A percentile compares a stretch with the other conserved stretches of the same genome.
These are phyloP conservation scores for Monosporascus ibericus DNA, from an alignment of 2,329 filamentous ascomycete genomes.

Conservation along the genomic window DNA sequence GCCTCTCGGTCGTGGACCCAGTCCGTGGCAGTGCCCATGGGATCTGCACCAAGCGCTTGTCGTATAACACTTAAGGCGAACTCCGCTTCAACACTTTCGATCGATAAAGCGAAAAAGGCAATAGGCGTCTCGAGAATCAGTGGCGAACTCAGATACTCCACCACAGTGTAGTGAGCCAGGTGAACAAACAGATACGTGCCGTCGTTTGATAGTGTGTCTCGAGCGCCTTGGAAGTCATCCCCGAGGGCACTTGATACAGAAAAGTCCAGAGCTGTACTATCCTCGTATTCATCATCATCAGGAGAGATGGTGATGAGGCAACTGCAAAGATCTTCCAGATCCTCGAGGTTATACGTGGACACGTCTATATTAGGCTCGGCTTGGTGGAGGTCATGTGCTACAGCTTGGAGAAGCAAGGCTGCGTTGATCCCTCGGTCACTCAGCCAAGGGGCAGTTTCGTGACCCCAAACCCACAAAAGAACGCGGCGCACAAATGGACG, in stretches of 20 bases:
- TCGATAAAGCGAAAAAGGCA: background rate
- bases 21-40: background rate
- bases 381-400: background rate
- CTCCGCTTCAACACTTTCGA: background rate
- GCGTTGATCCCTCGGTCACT: background rate
- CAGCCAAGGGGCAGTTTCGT: background rate
- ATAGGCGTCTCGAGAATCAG: background rate
- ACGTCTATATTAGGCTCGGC: background rate
- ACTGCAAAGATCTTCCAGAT: background rate
- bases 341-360: background rate
- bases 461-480: background rate
- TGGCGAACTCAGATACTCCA: constrained; percentile 6
- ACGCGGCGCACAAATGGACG: constrained; percentile 1
- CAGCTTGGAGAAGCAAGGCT: background rate
- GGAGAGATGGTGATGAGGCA: background rate
- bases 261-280: no score
- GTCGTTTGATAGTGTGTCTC: background rate
- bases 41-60: background rate
- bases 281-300: background rate
- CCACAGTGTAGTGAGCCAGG: constrained; percentile 12
- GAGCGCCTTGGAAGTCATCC: background rate
- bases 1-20: constrained; percentile 2
- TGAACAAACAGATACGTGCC: background rate
- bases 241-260: background rate
- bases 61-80: background rate